Base-by-base conservation (phyloP, 116 monocot species). In the Posidonia oceanica region DNA sequence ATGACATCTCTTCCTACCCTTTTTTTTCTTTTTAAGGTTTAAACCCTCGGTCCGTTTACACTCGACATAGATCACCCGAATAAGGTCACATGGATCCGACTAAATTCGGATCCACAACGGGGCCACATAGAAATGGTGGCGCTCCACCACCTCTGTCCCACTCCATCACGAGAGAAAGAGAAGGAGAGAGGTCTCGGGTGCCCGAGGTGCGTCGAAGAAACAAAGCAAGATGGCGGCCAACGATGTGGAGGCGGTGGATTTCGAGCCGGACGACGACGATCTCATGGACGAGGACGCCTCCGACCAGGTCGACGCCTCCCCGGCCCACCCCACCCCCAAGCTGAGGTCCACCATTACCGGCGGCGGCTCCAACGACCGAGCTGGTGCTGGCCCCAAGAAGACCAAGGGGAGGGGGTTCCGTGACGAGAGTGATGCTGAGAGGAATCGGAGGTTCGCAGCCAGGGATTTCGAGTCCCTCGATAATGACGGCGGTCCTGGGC, bases 251-350 rank as follows among this genome's bases (percentile, higher is more conserved):
- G 85, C 74, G 61, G 83, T 94, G 20, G 94, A 94, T 57, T 94
- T 90, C 77, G 90, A 94, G 70, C 79, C 81, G 17, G 93, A 93
- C 56, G 87, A 87, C 44, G 94, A 94, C 72, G 90, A 90, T 68
- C 87, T 94, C 51, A 90, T 90, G 90, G 94, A 94, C 69, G 94
- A 90, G 69, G 90, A 94, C 40, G 85, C n/a, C 48, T 3, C 48
- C 48, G 48, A 48, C 4, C 15, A n/a, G 20, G 68, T 37, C 17
- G 87, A 83, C 20, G 77, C 36, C 14, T 11, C 39, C 40, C 23
- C 29, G 14, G 29, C 29, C 29, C 29, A 29, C 29, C 29, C 29
- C 29, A 29, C 29, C 29, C 29, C 29, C 29, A 59, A 80, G 48
- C 41, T 94, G 61, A 80, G 89, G 10, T 94, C 94, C 23, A 69